A percentile compares a stretch with the other conserved stretches of the same genome.
Evolutionary conservation across 192 early-diverging fungal species (phyloP).

Genomic region (Diversispora epigaea): DNA sequence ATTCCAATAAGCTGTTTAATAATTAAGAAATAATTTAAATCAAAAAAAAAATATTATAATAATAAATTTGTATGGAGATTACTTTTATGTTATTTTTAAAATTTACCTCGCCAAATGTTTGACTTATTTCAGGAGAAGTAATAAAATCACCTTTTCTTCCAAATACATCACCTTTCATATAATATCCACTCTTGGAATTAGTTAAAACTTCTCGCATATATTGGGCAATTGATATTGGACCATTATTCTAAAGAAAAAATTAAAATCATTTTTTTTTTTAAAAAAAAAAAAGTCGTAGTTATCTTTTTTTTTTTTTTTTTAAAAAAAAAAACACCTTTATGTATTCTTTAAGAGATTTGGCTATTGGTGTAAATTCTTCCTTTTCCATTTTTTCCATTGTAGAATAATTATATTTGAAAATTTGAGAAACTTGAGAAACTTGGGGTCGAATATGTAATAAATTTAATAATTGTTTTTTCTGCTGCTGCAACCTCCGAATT

Average conservation of each 20-base stretch:
- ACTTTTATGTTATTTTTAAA: neutral
- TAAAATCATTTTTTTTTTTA: too few relatives aligned
- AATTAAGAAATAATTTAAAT: neutral
- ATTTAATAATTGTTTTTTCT: too few relatives aligned
- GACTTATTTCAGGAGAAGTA: slow-evolving; percentile 95
- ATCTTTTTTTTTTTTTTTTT: too few relatives aligned
- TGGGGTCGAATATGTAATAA: too few relatives aligned
- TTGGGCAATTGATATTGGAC: slow-evolving; percentile 76
- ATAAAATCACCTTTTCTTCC: slow-evolving; percentile 90
- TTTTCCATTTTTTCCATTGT: too few relatives aligned
- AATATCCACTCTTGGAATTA: slow-evolving; percentile 90
- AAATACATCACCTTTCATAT: slow-evolving; percentile 89
- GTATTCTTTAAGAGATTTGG: too few relatives aligned
- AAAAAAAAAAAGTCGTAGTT: too few relatives aligned
- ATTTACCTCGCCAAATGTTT: slow-evolving; percentile 93
- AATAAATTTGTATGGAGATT: slow-evolving; percentile 22
- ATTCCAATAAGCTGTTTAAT: slow-evolving; percentile 68
- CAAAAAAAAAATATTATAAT: slow-evolving; percentile 1
- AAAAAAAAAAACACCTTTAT: too few relatives aligned
- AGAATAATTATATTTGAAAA: too few relatives aligned
- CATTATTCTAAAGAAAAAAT: slow-evolving; percentile 49
- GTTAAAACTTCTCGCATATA: slow-evolving; percentile 88
- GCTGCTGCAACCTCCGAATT: too few relatives aligned
- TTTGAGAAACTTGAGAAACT: too few relatives aligned
- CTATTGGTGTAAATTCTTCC: too few relatives aligned